phyloP scores from a whole-genome alignment of 2,329 filamentous ascomycete genomes.

The Ceratocystis albifundus region DNA sequence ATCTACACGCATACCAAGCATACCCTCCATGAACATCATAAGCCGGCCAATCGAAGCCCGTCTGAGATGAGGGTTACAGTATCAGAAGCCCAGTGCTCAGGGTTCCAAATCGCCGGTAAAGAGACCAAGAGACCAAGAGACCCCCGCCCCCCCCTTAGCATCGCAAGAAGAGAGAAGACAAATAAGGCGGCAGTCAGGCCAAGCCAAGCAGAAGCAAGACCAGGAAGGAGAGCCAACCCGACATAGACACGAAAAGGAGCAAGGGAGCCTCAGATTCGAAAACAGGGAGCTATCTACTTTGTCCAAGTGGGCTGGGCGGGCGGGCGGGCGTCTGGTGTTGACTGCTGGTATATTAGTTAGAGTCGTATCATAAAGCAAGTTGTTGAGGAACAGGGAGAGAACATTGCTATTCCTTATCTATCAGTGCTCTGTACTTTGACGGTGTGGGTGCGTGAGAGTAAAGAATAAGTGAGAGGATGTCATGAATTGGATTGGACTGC shows the following conservation, averaged over 20 bases:
- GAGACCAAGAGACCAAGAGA: neutral
- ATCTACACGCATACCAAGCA: too few species aligned
- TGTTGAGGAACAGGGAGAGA: constrained; percentile 5
- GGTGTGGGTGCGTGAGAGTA: neutral
- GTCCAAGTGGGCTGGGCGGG: neutral
- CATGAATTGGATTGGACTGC: too few species aligned
- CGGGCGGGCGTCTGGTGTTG: neutral
- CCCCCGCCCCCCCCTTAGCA: too few species aligned
- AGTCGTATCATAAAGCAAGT: neutral
- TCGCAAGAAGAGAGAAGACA: neutral
- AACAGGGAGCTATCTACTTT: neutral
- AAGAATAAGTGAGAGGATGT: too few species aligned
- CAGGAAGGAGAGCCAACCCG: neutral
- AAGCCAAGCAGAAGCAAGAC: neutral
- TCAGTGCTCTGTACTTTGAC: neutral
- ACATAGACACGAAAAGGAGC: neutral
- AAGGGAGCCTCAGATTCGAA: neutral
- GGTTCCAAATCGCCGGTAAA: constrained; percentile 6
- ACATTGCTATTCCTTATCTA: constrained; percentile 11
- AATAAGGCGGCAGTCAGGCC: neutral
- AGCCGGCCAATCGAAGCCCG: neutral
- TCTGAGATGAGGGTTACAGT: neutral
- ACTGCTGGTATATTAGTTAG: neutral
- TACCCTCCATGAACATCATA: neutral
- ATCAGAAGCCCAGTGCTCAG: neutral